These are phyloP conservation scores for Penicillium paxilli DNA, from an alignment of 495 filamentous ascomycete genomes.

Conservation along the genomic window DNA sequence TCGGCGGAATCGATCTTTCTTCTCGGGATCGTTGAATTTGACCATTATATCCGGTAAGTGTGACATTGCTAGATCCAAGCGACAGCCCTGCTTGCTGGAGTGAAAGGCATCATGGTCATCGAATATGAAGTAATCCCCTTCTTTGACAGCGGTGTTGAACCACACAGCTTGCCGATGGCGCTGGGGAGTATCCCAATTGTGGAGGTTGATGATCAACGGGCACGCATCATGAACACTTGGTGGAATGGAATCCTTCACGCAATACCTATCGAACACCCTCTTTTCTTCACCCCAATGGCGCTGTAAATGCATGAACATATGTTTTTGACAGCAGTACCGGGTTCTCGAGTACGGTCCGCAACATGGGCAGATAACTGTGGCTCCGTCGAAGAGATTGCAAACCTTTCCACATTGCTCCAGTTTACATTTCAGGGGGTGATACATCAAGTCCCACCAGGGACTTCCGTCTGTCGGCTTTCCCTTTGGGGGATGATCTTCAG, in stretches of 20 bases:
- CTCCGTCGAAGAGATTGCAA: conserved; percentile 52
- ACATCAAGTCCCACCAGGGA: not conserved
- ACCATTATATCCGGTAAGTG: no score
- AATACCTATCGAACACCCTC: conserved; percentile 14
- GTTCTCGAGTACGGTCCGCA: conserved; percentile 44
- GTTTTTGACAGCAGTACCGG: conserved; percentile 42
- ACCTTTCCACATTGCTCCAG: conserved; percentile 39
- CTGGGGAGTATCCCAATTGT: conserved; percentile 33
- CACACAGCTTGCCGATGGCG: conserved; percentile 38
- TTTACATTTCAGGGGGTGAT: not conserved
- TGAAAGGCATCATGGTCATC: conserved; percentile 17
- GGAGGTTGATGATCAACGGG: conserved; percentile 28
- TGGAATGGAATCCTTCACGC: conserved; percentile 19
- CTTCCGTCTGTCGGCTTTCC: not conserved
- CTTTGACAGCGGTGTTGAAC: conserved; percentile 18
- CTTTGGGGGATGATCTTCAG: no score
- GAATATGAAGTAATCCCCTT: conserved; percentile 45
- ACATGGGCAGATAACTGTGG: conserved; percentile 37
- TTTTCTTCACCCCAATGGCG: conserved; percentile 37
- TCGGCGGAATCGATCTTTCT: conserved; percentile 40
- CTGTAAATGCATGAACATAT: conserved; percentile 35
- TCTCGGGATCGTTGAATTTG: conserved; percentile 19
- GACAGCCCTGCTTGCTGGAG: no score
- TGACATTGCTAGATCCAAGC: no score
- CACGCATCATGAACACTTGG: conserved; percentile 10